phyloP scores from a whole-genome alignment of 306 rosid species.

The Fragaria vesca region DNA sequence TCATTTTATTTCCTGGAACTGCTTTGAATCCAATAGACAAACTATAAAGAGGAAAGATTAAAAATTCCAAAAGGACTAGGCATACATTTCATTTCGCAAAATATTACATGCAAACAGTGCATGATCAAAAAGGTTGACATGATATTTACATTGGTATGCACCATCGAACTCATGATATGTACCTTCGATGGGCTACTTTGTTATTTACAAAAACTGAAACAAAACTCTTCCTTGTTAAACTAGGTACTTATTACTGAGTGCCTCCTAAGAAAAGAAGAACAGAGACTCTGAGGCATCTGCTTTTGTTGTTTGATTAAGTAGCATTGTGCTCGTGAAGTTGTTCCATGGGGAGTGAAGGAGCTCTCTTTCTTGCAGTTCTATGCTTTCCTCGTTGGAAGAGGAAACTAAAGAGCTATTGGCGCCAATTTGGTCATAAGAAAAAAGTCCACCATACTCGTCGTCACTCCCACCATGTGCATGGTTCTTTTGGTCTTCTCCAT shows the following conservation, averaged over 20 bases:
- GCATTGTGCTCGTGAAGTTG: constrained; percentile 19
- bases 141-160: not conserved
- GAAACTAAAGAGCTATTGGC: constrained; percentile 48
- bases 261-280: constrained; percentile 5
- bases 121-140: not conserved
- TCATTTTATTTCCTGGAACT: not conserved
- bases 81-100: not conserved
- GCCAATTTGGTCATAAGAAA: constrained; percentile 34
- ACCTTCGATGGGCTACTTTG: not conserved
- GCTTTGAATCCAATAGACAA: not conserved
- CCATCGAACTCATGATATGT: constrained; percentile 3
- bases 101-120: constrained; percentile 3
- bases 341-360: constrained; percentile 28
- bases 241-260: not conserved
- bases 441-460: constrained; percentile 49
- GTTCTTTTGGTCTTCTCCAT: constrained; percentile 44
- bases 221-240: constrained; percentile 1
- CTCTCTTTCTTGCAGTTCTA: constrained; percentile 46
- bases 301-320: constrained; percentile 8
- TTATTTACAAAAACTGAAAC: constrained; percentile 12
- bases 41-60: not conserved
- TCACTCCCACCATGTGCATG: constrained; percentile 32
- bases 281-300: not conserved
- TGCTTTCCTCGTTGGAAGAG: constrained; percentile 37
- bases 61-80: constrained; percentile 2